A percentile compares a stretch with the other conserved stretches of the same genome.
Conservation (phyloP, 1,284 basidiomycete genomes). For the Ceratorhiza oryzae-sativae region DNA sequence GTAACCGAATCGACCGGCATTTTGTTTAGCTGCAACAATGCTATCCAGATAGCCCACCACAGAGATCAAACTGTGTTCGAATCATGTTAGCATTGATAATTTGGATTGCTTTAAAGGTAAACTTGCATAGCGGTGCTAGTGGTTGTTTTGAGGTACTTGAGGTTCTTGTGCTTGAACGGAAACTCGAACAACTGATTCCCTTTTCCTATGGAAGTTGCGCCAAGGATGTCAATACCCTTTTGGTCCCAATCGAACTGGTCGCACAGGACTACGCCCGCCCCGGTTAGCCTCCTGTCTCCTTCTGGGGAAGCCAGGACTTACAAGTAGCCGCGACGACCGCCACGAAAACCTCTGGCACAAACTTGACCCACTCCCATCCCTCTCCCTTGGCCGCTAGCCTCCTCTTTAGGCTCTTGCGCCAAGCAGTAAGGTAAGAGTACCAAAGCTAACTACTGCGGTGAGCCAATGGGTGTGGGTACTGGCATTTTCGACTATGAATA, state of each 20-base stretch:
- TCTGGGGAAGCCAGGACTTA: constrained; percentile 53
- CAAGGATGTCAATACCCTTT: constrained; percentile 82
- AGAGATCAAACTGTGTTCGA: constrained; percentile 64
- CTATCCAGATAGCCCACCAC: constrained; percentile 82
- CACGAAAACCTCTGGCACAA: constrained; percentile 83
- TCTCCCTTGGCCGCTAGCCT: constrained; percentile 57
- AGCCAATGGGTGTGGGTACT: constrained; percentile 64
- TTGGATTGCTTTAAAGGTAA: neutral
- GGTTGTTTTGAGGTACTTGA: constrained; percentile 73
- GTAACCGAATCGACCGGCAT: constrained; percentile 81
- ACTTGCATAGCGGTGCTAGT: constrained; percentile 79
- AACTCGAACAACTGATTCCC: constrained; percentile 63
- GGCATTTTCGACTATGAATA: constrained; percentile 76
- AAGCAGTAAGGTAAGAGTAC: constrained; percentile 71
- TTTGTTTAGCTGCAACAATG: constrained; percentile 88
- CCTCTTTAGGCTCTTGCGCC: constrained; percentile 58
- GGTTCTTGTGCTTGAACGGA: constrained; percentile 66
- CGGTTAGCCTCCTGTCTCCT: neutral
- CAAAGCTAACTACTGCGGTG: constrained; percentile 77
- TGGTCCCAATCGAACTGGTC: constrained; percentile 75
- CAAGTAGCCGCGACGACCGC: constrained; percentile 80
- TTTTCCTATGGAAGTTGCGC: constrained; percentile 70
- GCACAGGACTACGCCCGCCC: constrained; percentile 66
- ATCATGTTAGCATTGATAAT: constrained; percentile 26
- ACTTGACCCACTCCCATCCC: constrained; percentile 76